phyloP scores from a whole-genome alignment of 2,329 filamentous ascomycete genomes.

The Diaporthe vexans region DNA sequence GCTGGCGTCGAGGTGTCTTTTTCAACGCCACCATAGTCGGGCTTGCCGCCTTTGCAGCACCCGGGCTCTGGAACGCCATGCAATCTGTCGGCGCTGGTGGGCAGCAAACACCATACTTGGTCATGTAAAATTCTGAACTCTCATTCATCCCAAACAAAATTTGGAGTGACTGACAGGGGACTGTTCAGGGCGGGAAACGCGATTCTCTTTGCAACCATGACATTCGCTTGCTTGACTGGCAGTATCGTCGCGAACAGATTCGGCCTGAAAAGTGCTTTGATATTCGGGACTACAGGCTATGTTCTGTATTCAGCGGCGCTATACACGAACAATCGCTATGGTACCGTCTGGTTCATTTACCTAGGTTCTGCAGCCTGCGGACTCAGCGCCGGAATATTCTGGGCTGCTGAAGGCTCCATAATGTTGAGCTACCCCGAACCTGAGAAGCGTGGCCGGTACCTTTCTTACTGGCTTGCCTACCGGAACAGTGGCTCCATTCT shows the following conservation, averaged over 20 bases:
- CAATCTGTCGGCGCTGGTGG: conserved; percentile 49
- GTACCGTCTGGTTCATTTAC: conserved; percentile 44
- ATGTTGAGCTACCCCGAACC: conserved; percentile 45
- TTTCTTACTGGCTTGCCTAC: conserved; percentile 45
- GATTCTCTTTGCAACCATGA: conserved; percentile 54
- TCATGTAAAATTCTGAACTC: conserved; percentile 44
- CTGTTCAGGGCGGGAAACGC: conserved; percentile 51
- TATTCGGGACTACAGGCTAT: conserved; percentile 53
- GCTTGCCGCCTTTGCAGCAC: conserved; percentile 48
- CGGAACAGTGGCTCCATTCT: conserved; percentile 44
- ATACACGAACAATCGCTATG: conserved; percentile 53
- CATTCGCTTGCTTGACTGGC: conserved; percentile 52
- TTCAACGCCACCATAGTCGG: conserved; percentile 48
- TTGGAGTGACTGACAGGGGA: not conserved
- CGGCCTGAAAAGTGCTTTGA: conserved; percentile 50
- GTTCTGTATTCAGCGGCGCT: conserved; percentile 53
- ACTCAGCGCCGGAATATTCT: conserved; percentile 46
- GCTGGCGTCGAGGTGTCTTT: conserved; percentile 48
- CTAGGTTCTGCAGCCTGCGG: conserved; percentile 47
- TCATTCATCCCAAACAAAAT: not conserved
- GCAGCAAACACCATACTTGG: conserved; percentile 48
- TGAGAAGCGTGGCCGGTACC: conserved; percentile 40
- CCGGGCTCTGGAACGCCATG: conserved; percentile 51
- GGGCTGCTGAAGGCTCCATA: conserved; percentile 48
- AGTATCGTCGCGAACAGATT: conserved; percentile 52